A percentile compares a stretch with the other conserved stretches of the same genome.
Evolutionary conservation across 2,329 filamentous ascomycete species (phyloP).

Genomic region (Sporothrix schenckii): DNA sequence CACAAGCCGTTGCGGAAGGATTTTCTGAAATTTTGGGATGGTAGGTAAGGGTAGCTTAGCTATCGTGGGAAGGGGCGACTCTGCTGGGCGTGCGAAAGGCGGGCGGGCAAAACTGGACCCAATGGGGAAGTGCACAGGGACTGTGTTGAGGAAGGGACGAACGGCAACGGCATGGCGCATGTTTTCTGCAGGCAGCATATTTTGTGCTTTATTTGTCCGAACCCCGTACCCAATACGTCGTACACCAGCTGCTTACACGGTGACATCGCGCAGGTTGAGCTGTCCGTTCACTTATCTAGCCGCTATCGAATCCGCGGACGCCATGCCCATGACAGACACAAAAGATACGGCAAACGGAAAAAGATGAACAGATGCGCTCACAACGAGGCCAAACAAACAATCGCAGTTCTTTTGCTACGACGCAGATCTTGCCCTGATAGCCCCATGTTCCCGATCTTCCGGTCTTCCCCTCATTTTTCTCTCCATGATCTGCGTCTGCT

Average conservation of each 20-base stretch:
- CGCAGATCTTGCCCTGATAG: too few species aligned
- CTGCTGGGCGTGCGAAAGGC: background rate
- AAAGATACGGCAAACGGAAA: too few species aligned
- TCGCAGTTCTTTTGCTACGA: too few species aligned
- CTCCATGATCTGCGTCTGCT: background rate
- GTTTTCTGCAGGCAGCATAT: background rate
- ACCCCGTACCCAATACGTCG: too few species aligned
- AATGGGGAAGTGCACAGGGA: too few species aligned
- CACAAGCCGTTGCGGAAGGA: conserved; percentile 8
- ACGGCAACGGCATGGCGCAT: background rate
- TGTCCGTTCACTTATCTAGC: background rate
- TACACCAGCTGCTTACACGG: too few species aligned
- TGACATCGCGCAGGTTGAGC: background rate
- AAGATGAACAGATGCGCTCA: too few species aligned
- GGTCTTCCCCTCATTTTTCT: conserved; percentile 2
- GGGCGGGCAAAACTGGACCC: background rate
- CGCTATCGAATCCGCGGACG: background rate
- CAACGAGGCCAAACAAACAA: too few species aligned
- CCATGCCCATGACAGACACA: too few species aligned
- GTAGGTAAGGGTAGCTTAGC: background rate
- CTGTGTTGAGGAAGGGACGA: background rate
- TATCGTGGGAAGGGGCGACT: background rate
- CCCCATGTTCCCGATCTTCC: too few species aligned
- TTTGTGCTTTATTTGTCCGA: too few species aligned
- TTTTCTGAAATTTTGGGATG: background rate